Conservation (phyloP, 2,329 filamentous ascomycete genomes). For the Dendryphion nanum region DNA sequence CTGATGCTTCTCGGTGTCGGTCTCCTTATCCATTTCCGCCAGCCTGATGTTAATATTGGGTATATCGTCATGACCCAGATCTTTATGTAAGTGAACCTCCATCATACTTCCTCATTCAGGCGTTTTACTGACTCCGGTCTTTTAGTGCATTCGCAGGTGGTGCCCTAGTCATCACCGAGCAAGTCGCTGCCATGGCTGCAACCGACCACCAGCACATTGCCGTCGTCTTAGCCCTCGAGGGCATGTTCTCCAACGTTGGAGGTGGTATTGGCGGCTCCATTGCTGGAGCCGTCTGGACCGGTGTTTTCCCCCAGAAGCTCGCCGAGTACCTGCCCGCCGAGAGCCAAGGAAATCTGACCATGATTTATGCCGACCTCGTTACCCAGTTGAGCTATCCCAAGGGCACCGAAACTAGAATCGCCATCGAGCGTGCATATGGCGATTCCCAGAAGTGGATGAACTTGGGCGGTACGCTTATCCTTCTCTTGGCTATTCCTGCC, state of each 20-base stretch:
- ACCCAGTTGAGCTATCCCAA: slow-evolving; percentile 54
- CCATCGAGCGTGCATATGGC: slow-evolving; percentile 32
- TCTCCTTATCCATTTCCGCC: slow-evolving; percentile 34
- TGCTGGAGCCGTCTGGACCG: slow-evolving; percentile 62
- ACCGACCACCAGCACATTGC: slow-evolving; percentile 22
- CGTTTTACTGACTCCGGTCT: no score
- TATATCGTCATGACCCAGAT: slow-evolving; percentile 38
- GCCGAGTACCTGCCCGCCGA: slow-evolving; percentile 44
- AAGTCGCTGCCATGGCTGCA: slow-evolving; percentile 24
- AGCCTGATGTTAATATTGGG: slow-evolving; percentile 25
- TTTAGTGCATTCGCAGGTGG: slow-evolving; percentile 23
- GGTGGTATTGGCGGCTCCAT: slow-evolving; percentile 47
- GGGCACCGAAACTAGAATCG: slow-evolving; percentile 48
- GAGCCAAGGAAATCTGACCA: slow-evolving; percentile 29
- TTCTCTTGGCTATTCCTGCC: slow-evolving; percentile 29
- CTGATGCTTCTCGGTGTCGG: slow-evolving; percentile 25
- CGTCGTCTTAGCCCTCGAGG: slow-evolving; percentile 45
- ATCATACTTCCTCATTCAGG: no score
- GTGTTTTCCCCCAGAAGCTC: slow-evolving; percentile 55
- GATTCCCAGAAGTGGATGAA: slow-evolving; percentile 30
- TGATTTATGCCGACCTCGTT: slow-evolving; percentile 52
- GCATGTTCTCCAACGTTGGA: slow-evolving; percentile 59
- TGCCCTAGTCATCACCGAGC: slow-evolving; percentile 25
- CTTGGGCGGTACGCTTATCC: slow-evolving; percentile 19
- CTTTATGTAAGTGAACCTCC: no score